These are phyloP conservation scores for Exophiala lecanii-corni DNA, from an alignment of 2,329 filamentous ascomycete genomes.

Conservation along the genomic window DNA sequence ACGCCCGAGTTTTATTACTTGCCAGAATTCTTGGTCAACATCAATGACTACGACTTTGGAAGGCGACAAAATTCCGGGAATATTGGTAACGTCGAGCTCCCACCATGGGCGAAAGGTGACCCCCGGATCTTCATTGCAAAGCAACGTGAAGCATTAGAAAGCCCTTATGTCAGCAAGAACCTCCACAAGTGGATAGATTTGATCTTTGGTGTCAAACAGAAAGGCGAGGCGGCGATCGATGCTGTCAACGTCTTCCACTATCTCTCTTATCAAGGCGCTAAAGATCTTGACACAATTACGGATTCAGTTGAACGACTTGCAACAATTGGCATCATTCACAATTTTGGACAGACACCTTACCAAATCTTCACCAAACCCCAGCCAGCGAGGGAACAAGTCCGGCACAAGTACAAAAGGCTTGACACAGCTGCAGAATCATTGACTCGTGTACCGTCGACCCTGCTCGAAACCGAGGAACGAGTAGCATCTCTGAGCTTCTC, in stretches of 20 bases:
- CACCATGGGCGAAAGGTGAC: slow-evolving; percentile 94
- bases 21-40: slow-evolving; percentile 89
- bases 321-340: slow-evolving; percentile 94
- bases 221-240: slow-evolving; percentile 85
- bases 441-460: slow-evolving; percentile 69
- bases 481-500: slow-evolving; percentile 76
- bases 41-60: slow-evolving; percentile 93
- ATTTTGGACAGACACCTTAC: slow-evolving; percentile 95
- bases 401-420: slow-evolving; percentile 62
- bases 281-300: slow-evolving; percentile 83
- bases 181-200: slow-evolving; percentile 95
- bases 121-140: slow-evolving; percentile 93
- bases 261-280: slow-evolving; percentile 89
- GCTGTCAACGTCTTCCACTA: slow-evolving; percentile 94
- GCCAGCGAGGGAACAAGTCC: slow-evolving; percentile 65
- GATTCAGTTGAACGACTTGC: slow-evolving; percentile 82
- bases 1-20: slow-evolving; percentile 98
- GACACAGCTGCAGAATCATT: slow-evolving; percentile 74
- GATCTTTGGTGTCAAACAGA: slow-evolving; percentile 89
- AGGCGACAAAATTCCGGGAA: slow-evolving; percentile 73
- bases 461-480: slow-evolving; percentile 63
- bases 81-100: slow-evolving; percentile 83
- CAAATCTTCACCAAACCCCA: slow-evolving; percentile 86
- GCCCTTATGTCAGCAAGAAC: slow-evolving; percentile 82
- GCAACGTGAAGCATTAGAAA: slow-evolving; percentile 92